Evolutionary conservation across 352 stramenopile genomes (phyloP), one percentile per base, ranked within the genome.

Genomic region (Globisporangium perplexum): DNA sequence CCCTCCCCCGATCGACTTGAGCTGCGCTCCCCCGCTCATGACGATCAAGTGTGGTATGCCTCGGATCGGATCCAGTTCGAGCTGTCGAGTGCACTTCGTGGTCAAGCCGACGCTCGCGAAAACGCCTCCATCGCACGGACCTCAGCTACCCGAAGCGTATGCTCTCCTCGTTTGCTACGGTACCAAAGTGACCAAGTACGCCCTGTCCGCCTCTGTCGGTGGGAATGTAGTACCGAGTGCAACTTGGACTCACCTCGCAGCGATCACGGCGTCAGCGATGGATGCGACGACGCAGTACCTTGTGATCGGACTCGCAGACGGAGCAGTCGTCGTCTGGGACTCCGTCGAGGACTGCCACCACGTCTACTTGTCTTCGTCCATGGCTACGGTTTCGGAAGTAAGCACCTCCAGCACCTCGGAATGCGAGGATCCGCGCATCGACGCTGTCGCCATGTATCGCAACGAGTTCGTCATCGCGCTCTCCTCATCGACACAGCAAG

Each of bases 221-320:
- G 42, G n/a, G n/a, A 22, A 14, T 38, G 18, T 39, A 20, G 24
- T 18, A 7, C 26, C 28, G 20, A 35, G 50, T 43, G 26, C 47
- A 35, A n/a, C 43, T 7, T 77, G 76, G 71, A 45, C 58, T 8
- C 68, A 86, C 38, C 55, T 88, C 18, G 57, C 55, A 10, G 43
- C 24, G 5, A 77, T 88, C 35, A 71, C 66, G 10, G 43, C 61
- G 6, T 77, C 71, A 7, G 42, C 44, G 3, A 48, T 74, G 23
- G 73, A 86, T 43, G 35, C 64, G 4, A 78, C 72, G 31, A 78
- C 75, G 12, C 68, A 83, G 42, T 83, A 74, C 33, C 26, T 88
- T 10, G 63, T 54, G 1, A 52, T 84, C 0, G 72, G 72, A 0
- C 70, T 83, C n/a, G 59, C 60, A 3, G 66, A 83, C 39, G 77